Conservation (phyloP, 148 eudicot species). For the Diospyros lotus region DNA sequence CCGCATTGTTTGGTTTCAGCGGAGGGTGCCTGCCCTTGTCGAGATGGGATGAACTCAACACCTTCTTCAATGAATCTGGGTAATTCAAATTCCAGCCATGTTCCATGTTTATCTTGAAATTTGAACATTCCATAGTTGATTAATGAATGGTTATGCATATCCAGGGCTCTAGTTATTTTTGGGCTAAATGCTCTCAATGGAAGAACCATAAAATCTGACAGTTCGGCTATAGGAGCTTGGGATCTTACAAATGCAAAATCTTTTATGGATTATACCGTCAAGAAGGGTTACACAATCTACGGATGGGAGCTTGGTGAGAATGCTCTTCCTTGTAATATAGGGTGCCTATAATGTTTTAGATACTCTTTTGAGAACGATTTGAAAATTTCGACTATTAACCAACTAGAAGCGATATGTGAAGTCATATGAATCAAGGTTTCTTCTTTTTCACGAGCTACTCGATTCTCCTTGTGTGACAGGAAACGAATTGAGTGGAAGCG, state of each 20-base stretch:
- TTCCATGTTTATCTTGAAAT: background rate
- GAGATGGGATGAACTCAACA: constrained; percentile 82
- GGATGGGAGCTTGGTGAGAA: constrained; percentile 89
- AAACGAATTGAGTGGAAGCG: constrained; percentile 78
- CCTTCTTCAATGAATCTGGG: constrained; percentile 69
- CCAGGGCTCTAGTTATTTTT: constrained; percentile 66
- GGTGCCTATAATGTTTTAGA: background rate
- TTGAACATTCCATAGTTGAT: background rate
- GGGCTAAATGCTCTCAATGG: constrained; percentile 89
- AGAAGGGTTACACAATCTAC: constrained; percentile 53
- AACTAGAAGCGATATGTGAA: background rate
- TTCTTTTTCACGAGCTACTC: background rate
- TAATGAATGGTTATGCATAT: background rate
- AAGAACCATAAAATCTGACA: constrained; percentile 38
- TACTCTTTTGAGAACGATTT: background rate
- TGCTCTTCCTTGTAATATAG: background rate
- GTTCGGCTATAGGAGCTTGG: constrained; percentile 67
- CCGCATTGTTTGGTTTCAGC: constrained; percentile 64
- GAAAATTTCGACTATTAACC: background rate
- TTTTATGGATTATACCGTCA: constrained; percentile 64
- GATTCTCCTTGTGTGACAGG: constrained; percentile 39
- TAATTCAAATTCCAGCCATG: constrained; percentile 13
- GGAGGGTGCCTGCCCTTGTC: constrained; percentile 70
- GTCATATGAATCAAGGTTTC: too few species aligned
- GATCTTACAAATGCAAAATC: constrained; percentile 70